Evolutionary conservation across 1,284 basidiomycete species (phyloP).

Genomic region (Pascua guehoae): DNA sequence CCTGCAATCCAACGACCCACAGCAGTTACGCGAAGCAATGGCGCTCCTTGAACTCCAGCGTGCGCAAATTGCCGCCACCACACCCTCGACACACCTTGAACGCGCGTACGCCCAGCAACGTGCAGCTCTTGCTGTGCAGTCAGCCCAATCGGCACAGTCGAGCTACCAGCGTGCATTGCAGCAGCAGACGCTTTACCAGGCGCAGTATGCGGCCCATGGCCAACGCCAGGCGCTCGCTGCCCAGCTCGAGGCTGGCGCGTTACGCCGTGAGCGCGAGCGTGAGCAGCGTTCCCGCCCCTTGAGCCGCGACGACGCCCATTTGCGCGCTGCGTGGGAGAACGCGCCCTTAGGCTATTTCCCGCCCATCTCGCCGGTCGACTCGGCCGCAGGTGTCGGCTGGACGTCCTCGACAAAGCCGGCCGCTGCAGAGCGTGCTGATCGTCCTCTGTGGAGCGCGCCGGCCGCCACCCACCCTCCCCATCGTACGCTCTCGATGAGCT

Average conservation of each 20-base stretch:
- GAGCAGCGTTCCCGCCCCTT: conserved; percentile 15
- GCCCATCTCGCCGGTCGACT: conserved; percentile 14
- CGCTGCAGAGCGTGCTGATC: too few relatives aligned
- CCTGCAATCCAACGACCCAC: conserved; percentile 15
- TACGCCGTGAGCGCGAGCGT: conserved; percentile 18
- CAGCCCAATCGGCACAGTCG: conserved; percentile 18
- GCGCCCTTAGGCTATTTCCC: conserved; percentile 18
- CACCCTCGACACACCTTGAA: not conserved
- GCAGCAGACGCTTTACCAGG: conserved; percentile 16
- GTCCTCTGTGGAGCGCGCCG: not conserved
- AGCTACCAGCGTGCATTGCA: conserved; percentile 16
- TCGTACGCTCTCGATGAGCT: not conserved
- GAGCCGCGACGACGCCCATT: conserved; percentile 21
- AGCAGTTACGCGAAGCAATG: conserved; percentile 26
- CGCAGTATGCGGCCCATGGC: conserved; percentile 5
- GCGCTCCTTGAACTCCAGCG: conserved; percentile 27
- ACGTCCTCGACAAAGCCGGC: conserved; percentile 2
- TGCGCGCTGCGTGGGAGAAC: conserved; percentile 32
- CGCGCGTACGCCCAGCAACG: conserved; percentile 12
- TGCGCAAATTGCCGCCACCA: conserved; percentile 17
- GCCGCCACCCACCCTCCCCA: too few relatives aligned
- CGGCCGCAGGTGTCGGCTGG: conserved; percentile 18
- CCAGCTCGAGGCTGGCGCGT: conserved; percentile 25
- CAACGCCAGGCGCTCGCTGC: conserved; percentile 26
- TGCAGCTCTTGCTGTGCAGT: conserved; percentile 13